These are phyloP conservation scores for Cladorrhinum sp. DNA, from an alignment of 2,329 filamentous ascomycete genomes.

Conservation along the genomic window DNA sequence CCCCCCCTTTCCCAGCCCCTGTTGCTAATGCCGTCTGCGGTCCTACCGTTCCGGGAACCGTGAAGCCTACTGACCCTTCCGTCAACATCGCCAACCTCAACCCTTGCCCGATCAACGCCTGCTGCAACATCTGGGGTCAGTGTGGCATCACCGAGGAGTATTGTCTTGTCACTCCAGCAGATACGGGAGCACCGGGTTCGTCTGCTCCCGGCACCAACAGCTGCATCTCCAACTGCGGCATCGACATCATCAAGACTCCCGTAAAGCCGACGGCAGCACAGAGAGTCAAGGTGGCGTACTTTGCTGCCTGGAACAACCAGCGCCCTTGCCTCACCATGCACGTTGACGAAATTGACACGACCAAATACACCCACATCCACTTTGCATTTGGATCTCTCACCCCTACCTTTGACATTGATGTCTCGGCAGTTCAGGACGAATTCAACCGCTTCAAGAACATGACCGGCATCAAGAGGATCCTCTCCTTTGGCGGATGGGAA, in stretches of 20 bases:
- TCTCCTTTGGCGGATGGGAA: conserved; percentile 24
- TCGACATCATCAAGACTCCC: conserved; percentile 31
- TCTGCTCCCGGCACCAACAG: conserved; percentile 30
- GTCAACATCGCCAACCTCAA: conserved; percentile 39
- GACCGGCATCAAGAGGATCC: conserved; percentile 19
- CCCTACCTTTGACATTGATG: conserved; percentile 1
- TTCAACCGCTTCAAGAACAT: conserved; percentile 17
- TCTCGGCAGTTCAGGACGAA: conserved; percentile 20
- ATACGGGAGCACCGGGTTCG: conserved; percentile 24
- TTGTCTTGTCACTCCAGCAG: conserved; percentile 23
- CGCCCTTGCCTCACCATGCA: conserved; percentile 16
- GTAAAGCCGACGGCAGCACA: not conserved
- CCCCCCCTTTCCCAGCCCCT: conserved; percentile 40
- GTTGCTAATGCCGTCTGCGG: conserved; percentile 21
- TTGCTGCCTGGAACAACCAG: conserved; percentile 16
- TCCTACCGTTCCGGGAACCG: not conserved
- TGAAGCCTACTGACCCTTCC: not conserved
- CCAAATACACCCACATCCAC: conserved; percentile 29
- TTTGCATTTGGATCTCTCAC: conserved; percentile 30
- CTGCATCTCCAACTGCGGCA: conserved; percentile 42
- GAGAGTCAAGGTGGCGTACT: conserved; percentile 22
- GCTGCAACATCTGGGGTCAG: conserved; percentile 37
- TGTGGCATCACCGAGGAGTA: conserved; percentile 33
- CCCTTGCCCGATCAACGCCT: conserved; percentile 44
- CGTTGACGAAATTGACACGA: conserved; percentile 9